Evolutionary conservation across 768 basidiomycete genomes (phyloP), one percentile per base, ranked within the genome.

Genomic region (Podaxis sp.): DNA sequence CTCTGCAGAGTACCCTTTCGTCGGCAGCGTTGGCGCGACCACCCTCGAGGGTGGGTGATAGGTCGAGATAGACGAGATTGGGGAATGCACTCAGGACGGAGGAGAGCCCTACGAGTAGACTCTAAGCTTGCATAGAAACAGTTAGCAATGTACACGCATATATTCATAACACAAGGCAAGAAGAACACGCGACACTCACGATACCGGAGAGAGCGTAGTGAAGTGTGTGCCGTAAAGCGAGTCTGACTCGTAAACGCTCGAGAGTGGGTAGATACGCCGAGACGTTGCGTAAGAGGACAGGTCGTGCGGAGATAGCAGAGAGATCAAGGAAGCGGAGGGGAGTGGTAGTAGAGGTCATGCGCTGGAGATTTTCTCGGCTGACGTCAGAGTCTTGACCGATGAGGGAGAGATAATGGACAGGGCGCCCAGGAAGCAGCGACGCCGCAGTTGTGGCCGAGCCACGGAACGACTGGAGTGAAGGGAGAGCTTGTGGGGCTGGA

Each of bases 191-290:
- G 40, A 22, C 57, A 77, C 87, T 85, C 75, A 88, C 87, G 73
- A 87, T 86, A 56, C 87, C 87, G 24, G 83, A 82, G 63, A 87
- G 77, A 24, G 86, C 78, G 68, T 82, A 85, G 67, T 88, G 87
- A 30, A 89, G 77, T 7, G 87, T 88, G 68, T 89, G 87, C 40
- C 87, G 76, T 38, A 89, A 75, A 19, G 87, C 86, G 51, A 88
- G 81, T 67, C 79, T 79, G 44, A 88, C 77, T 62, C 79, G 80
- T 68, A 88, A 76, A 46, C 72, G 75, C 69, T 85, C 80, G 49
- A 89, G 70, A 53, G 76, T 75, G 53, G 78, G 74, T 53, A 88
- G 76, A 70, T 82, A 77, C 17, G 73, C 75, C 52, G 87, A 82
- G 68, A 88, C 73, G 69, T 82, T 83, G 61, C 84, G 79, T 57